These are phyloP conservation scores for Westerdykella aurantiaca DNA, from an alignment of 2,329 filamentous ascomycete species.

Conservation along the genomic window DNA sequence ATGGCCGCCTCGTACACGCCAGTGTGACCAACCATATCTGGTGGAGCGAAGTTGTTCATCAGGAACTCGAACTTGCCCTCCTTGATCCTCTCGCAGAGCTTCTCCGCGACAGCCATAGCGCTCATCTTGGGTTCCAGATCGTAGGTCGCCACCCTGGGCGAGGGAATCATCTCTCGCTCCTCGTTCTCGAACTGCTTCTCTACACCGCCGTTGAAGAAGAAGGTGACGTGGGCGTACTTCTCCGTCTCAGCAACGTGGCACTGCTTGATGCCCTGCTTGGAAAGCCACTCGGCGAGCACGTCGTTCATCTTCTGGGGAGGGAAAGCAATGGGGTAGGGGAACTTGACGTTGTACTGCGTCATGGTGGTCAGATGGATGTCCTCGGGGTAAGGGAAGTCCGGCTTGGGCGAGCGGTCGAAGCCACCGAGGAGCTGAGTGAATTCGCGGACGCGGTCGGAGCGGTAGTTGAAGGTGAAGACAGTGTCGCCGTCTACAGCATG, in stretches of 20 bases:
- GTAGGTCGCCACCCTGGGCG: constrained; percentile 92
- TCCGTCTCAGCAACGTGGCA: constrained; percentile 97
- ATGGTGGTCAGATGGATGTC: constrained; percentile 85
- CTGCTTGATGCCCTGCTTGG: constrained; percentile 83
- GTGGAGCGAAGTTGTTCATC: constrained; percentile 99
- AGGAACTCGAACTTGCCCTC: constrained; percentile 89
- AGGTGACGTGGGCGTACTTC: constrained; percentile 98
- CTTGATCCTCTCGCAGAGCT: constrained; percentile 78
- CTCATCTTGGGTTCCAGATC: constrained; percentile 96
- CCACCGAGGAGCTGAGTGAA: constrained; percentile 90
- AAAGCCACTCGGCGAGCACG: constrained; percentile 94
- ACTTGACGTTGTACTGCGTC: constrained; percentile 97
- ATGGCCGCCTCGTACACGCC: constrained; percentile 95
- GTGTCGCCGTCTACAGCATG: constrained; percentile 68
- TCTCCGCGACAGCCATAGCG: constrained; percentile 80
- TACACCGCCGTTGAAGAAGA: constrained; percentile 99
- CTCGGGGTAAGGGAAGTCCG: constrained; percentile 91
- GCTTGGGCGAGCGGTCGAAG: constrained; percentile 82
- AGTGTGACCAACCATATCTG: constrained; percentile 99
- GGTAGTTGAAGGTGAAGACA: constrained; percentile 99
- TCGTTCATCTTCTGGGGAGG: constrained; percentile 94
- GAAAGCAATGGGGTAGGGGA: constrained; percentile 87
- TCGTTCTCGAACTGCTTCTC: constrained; percentile 95
- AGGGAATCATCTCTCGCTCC: constrained; percentile 87
- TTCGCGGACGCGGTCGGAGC: constrained; percentile 93